phyloP scores from a whole-genome alignment of 805 yeast species.

The Candida khao-thaluensis region DNA sequence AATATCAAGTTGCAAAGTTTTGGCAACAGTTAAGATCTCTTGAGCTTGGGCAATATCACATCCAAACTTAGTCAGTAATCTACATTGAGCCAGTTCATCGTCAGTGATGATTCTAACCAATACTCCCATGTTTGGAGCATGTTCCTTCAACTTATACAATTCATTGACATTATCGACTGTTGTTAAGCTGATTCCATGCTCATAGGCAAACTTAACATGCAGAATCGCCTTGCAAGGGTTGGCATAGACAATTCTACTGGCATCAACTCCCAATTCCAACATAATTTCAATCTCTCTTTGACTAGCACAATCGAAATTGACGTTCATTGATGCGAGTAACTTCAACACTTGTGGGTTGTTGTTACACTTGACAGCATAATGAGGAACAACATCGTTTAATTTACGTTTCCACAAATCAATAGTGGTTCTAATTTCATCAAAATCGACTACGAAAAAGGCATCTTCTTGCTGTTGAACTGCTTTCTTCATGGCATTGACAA shows the following conservation, averaged over 20 bases:
- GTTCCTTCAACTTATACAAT: conserved; percentile 64
- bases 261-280: conserved; percentile 58
- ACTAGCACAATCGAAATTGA: conserved; percentile 92
- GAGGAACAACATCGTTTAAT: conserved; percentile 80
- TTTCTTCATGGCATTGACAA: conserved; percentile 9
- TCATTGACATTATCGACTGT: conserved; percentile 91
- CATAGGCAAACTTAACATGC: conserved; percentile 69
- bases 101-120: conserved; percentile 85
- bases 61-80: conserved; percentile 86
- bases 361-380: conserved; percentile 94
- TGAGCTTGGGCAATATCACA: conserved; percentile 58
- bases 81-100: conserved; percentile 83
- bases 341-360: conserved; percentile 61
- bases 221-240: conserved; percentile 92
- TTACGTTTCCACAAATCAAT: conserved; percentile 58
- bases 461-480: conserved; percentile 47
- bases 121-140: conserved; percentile 67
- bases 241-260: conserved; percentile 78
- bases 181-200: conserved; percentile 59
- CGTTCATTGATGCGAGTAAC: conserved; percentile 59
- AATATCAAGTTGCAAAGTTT: conserved; percentile 58
- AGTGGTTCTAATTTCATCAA: conserved; percentile 67
- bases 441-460: conserved; percentile 85
- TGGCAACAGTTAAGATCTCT: conserved; percentile 59
- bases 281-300: conserved; percentile 74